Percentiles rank a stretch among this genome's conserved stretches.
Conservation (phyloP, 1,139 yeast genomes). For the Scheffersomyces lignicola region DNA sequence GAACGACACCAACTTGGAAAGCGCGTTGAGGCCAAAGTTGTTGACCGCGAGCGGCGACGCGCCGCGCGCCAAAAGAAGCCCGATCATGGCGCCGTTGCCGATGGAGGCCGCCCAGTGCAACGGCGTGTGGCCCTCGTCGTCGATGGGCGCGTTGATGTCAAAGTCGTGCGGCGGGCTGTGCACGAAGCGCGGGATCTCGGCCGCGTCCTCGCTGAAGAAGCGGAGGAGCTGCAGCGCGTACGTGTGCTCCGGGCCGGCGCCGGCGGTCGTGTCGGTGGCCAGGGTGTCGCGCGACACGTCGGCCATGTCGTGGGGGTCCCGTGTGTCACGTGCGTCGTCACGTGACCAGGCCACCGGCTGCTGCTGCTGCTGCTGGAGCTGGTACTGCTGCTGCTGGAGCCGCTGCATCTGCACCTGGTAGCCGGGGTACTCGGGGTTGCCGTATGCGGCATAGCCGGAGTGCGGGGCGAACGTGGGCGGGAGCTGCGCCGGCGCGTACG, state of each 20-base stretch:
- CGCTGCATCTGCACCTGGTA: conserved; percentile 30
- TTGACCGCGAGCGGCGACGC: conserved; percentile 79
- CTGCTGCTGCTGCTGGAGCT: conserved; percentile 14
- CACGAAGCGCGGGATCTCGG: conserved; percentile 72
- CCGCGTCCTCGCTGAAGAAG: conserved; percentile 71
- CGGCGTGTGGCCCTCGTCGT: conserved; percentile 95
- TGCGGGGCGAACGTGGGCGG: conserved; percentile 6
- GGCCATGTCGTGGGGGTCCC: conserved; percentile 14
- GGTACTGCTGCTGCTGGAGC: conserved; percentile 18
- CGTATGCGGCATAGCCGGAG: conserved; percentile 20
- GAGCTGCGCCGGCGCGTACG: conserved; percentile 8
- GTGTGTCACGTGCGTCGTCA: conserved; percentile 7
- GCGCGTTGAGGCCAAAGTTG: conserved; percentile 76
- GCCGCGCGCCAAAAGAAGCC: conserved; percentile 65
- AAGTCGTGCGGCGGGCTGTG: conserved; percentile 77
- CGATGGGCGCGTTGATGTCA: conserved; percentile 83
- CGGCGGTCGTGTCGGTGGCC: conserved; percentile 19
- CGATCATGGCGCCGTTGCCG: conserved; percentile 75
- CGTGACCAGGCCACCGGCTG: conserved; percentile 6
- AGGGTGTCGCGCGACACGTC: conserved; percentile 10
- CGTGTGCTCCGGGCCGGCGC: conserved; percentile 16
- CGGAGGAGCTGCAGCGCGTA: conserved; percentile 58
- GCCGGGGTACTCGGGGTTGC: conserved; percentile 32
- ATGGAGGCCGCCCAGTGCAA: conserved; percentile 97
- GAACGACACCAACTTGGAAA: conserved; percentile 80